These are phyloP conservation scores for Tetracentron sinense DNA, from an alignment of 164 flowering plant species.

Conservation along the genomic window DNA sequence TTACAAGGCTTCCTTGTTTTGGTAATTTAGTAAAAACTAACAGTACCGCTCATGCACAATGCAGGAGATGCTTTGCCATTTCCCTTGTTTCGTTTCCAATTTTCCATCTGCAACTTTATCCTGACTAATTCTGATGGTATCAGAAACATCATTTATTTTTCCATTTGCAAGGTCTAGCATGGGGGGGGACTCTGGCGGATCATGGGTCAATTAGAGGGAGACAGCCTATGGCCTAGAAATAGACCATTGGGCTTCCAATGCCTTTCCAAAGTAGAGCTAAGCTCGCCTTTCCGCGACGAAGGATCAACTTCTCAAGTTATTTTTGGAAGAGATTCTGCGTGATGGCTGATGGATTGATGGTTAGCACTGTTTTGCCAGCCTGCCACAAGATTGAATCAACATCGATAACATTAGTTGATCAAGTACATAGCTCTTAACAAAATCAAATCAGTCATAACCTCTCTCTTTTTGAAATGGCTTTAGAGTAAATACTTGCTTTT, in stretches of 20 bases:
- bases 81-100: slow-evolving; percentile 40
- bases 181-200: slow-evolving; percentile 97
- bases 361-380: slow-evolving; percentile 92
- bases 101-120: slow-evolving; percentile 70
- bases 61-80: slow-evolving; percentile 74
- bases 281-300: slow-evolving; percentile 87
- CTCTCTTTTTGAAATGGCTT: background rate
- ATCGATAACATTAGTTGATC: background rate
- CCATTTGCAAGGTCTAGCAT: slow-evolving; percentile 97
- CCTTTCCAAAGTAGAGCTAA: slow-evolving; percentile 88
- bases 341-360: slow-evolving; percentile 98
- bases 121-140: slow-evolving; percentile 83
- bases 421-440: background rate
- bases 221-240: slow-evolving; percentile 91
- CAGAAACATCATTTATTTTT: slow-evolving; percentile 75
- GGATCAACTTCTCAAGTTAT: slow-evolving; percentile 89
- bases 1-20: background rate
- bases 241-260: slow-evolving; percentile 79
- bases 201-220: slow-evolving; percentile 87
- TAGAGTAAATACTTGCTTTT: background rate
- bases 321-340: slow-evolving; percentile 91
- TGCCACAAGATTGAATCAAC: slow-evolving; percentile 22
- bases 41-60: slow-evolving; percentile 71
- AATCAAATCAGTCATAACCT: background rate
- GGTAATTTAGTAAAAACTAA: background rate